These are phyloP conservation scores for Deakozyma indianensis DNA, from an alignment of 805 yeast genomes.

Conservation along the genomic window DNA sequence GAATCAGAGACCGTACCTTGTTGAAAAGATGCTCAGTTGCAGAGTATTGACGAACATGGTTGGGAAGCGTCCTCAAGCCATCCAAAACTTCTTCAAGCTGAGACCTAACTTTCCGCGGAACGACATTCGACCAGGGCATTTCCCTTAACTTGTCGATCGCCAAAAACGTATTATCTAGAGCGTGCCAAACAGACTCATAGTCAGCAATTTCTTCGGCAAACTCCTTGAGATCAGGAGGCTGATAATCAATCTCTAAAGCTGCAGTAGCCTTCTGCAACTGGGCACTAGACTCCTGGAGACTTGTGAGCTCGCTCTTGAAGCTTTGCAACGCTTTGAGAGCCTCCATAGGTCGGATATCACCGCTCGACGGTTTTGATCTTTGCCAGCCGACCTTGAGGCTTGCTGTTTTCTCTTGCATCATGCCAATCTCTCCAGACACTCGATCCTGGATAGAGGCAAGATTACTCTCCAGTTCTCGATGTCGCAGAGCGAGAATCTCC, in stretches of 20 bases:
- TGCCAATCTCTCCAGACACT: conserved; percentile 26
- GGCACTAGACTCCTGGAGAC: not conserved
- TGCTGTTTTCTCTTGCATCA: conserved; percentile 21
- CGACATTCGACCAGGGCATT: conserved; percentile 35
- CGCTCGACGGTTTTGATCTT: conserved; percentile 31
- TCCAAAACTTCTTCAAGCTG: conserved; percentile 37
- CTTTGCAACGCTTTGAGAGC: conserved; percentile 28
- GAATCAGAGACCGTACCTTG: conserved; percentile 27
- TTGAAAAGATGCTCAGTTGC: conserved; percentile 50
- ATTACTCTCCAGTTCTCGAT: conserved; percentile 27
- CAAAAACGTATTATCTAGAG: conserved; percentile 38
- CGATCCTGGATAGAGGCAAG: conserved; percentile 28
- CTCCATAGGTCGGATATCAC: conserved; percentile 24
- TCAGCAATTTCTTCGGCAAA: conserved; percentile 38
- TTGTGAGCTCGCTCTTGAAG: conserved; percentile 2
- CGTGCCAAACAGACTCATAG: conserved; percentile 47
- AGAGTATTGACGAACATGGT: conserved; percentile 46
- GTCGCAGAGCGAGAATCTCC: conserved; percentile 25
- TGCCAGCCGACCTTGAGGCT: conserved; percentile 33
- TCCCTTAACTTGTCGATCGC: conserved; percentile 29
- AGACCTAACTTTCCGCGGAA: conserved; percentile 30
- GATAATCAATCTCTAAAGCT: conserved; percentile 2
- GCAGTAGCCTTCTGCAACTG: conserved; percentile 13
- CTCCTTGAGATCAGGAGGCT: conserved; percentile 17
- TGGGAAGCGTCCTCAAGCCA: conserved; percentile 37